Evolutionary conservation across 2,329 filamentous ascomycete genomes (phyloP), one percentile per base, ranked within the genome.

Genomic region (Penicillium carneum): DNA sequence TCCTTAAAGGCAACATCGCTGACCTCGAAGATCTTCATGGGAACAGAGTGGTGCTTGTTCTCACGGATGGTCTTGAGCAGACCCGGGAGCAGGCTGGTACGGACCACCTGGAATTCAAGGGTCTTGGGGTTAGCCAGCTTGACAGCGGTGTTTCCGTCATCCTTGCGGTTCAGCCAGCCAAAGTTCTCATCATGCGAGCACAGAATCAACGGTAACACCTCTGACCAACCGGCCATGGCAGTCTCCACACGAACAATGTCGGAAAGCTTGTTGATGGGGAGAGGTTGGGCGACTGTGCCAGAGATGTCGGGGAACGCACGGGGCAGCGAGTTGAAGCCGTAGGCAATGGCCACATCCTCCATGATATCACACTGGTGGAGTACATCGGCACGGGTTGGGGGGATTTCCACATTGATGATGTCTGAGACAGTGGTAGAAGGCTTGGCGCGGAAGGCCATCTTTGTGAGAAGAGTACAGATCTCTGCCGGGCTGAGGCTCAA

Each of bases 161-260:
- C 93, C 74, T 88, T 88, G 74, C 93, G 90, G 81, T 97, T 97
- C 53, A 99, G 84, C 90, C 92, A 97, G 62, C 85, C 89, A 77
- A 98, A 99, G 82, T 99, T 99, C 84, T 99, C 95, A 74, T 98
- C 94, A 77, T 97, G 93, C 47, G 92, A 96, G 84, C 95, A 99
- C 57, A 99, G 87, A 69, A 97, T 98, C 31, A 99, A 84, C 29
- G 95, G 94, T 86, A 99, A 89, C 58, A 97, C 94, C 82, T 99
- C 95, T 57, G 88, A 90, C 95, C 95, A 99, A 62, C 95, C 95
- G 6, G 94, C 90, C 87, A 97, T 95, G 57, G 93, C 94, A 52
- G 91, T 87, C 78, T 99, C 95, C 57, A 88, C 82, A 56, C 95
- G 90, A 62, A 98, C 87, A 69, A 98, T 96, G 73, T 99, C 96